A percentile compares a stretch with the other conserved stretches of the same genome.
These are phyloP conservation scores for Phytophthora macrochlamydospora DNA, from an alignment of 352 stramenopile genomes.

Conservation along the genomic window DNA sequence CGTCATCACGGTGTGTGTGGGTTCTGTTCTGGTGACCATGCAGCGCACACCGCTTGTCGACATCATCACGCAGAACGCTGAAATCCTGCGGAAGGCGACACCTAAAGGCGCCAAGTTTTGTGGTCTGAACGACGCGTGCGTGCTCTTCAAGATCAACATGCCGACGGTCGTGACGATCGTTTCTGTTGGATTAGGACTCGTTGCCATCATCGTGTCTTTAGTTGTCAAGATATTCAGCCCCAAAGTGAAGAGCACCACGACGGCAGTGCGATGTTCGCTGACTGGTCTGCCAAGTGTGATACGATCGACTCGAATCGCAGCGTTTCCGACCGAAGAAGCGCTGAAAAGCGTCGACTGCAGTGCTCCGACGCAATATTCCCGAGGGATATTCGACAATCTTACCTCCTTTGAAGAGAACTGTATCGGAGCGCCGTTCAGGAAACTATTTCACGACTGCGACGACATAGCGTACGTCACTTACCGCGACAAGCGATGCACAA, in stretches of 20 bases:
- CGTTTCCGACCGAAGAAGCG: neutral
- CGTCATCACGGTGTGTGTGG: slow-evolving; percentile 13
- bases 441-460: slow-evolving; percentile 13
- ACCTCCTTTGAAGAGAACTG: slow-evolving; percentile 20
- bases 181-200: slow-evolving; percentile 6
- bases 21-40: slow-evolving; percentile 4
- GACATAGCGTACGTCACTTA: slow-evolving; percentile 15
- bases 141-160: slow-evolving; percentile 28
- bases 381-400: neutral
- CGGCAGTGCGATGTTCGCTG: slow-evolving; percentile 1
- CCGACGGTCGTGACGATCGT: slow-evolving; percentile 14
- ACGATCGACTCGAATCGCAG: slow-evolving; percentile 3
- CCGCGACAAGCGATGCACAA: slow-evolving; percentile 14
- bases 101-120: slow-evolving; percentile 14
- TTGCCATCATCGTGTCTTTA: slow-evolving; percentile 8
- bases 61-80: slow-evolving; percentile 21
- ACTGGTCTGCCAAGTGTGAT: slow-evolving; percentile 1
- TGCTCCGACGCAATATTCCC: neutral
- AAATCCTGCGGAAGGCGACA: slow-evolving; percentile 29
- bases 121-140: slow-evolving; percentile 22
- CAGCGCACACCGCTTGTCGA: slow-evolving; percentile 21
- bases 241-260: slow-evolving; percentile 1
- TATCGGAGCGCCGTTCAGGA: slow-evolving; percentile 11
- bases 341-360: neutral
- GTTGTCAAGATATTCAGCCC: slow-evolving; percentile 19